Base-by-base conservation (phyloP, 164 flowering plant genomes). In the Cinnamomum chago region DNA sequence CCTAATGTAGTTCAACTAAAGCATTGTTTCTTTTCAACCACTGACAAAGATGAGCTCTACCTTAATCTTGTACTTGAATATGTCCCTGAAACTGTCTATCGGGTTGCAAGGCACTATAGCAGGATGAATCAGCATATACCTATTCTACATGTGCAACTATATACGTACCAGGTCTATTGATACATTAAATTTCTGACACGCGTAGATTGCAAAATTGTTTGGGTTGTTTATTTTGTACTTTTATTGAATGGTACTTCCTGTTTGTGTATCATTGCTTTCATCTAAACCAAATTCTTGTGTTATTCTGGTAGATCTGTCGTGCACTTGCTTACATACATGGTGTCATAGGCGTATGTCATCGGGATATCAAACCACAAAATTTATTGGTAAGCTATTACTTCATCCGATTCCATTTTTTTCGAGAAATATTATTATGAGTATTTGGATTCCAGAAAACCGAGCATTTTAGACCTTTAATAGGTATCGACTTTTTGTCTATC, bases 361-460 rank as follows among this genome's bases (percentile, higher is more conserved):
- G 99, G 72, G 99, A 96, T 78, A 96, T 96, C 64, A 96, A 96
- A 83, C 99, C 99, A 3, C 99, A 96, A 73, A 96, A 96, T 84
- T 78, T 96, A 68, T 82, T 96, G 94, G 99, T 96, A 80, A 83
- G 89, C n/a, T 50, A 68, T 40, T 68, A 72, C 24, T 64, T 20
- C 12, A 25, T 65, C 62, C 67, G 33, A 58, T 72, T 55, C 15
- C n/a, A 30, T 68, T 30, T 25, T 17, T 58, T 7, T 71, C 11
- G 40, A 65, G n/a, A 17, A 51, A 50, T 62, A 35, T 65, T 28
- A 70, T 55, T 15, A 17, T 14, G 60, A 55, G 17, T 55, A 55
- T 55, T 55, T 55, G 5, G 60, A 17, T 15, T 12, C 60, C n/a
- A 15, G 20, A 14, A 20, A 15, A 15, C 60, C 60, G 3, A 55